These are phyloP conservation scores for Peronospora farinosa DNA, from an alignment of 352 stramenopile species.

Conservation along the genomic window DNA sequence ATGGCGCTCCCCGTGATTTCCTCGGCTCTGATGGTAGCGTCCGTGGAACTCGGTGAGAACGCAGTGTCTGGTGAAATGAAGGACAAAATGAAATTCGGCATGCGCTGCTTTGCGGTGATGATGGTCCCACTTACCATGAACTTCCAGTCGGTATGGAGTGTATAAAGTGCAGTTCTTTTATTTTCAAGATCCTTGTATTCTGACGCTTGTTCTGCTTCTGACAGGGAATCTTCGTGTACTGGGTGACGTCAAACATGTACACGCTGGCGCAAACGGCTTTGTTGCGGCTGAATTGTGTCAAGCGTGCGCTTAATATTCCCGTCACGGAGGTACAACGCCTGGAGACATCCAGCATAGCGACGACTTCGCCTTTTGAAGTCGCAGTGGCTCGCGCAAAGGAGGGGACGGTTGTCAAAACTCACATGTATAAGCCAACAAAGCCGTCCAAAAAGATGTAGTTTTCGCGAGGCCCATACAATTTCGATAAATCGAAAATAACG, in stretches of 20 bases:
- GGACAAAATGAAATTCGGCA: conserved; percentile 72
- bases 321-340: conserved; percentile 38
- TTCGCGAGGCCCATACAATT: neutral
- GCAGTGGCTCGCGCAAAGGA: conserved; percentile 66
- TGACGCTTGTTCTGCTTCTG: conserved; percentile 1
- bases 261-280: conserved; percentile 57
- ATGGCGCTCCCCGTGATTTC: conserved; percentile 77
- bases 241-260: conserved; percentile 81
- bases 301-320: conserved; percentile 50
- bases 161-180: neutral
- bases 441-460: conserved; percentile 32
- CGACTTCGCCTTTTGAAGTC: conserved; percentile 62
- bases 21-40: conserved; percentile 69
- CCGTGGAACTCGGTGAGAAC: conserved; percentile 67
- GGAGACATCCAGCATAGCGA: conserved; percentile 25
- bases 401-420: conserved; percentile 56
- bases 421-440: conserved; percentile 61
- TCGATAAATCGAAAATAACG: conserved; percentile 6
- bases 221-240: conserved; percentile 82
- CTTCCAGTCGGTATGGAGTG: conserved; percentile 58
- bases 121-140: conserved; percentile 81
- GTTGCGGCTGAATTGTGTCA: conserved; percentile 52
- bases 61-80: conserved; percentile 54
- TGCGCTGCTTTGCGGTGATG: conserved; percentile 59
- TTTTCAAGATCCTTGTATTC: neutral